phyloP scores from a whole-genome alignment of 495 filamentous ascomycete genomes.

The Astrothelium macrocarpum region DNA sequence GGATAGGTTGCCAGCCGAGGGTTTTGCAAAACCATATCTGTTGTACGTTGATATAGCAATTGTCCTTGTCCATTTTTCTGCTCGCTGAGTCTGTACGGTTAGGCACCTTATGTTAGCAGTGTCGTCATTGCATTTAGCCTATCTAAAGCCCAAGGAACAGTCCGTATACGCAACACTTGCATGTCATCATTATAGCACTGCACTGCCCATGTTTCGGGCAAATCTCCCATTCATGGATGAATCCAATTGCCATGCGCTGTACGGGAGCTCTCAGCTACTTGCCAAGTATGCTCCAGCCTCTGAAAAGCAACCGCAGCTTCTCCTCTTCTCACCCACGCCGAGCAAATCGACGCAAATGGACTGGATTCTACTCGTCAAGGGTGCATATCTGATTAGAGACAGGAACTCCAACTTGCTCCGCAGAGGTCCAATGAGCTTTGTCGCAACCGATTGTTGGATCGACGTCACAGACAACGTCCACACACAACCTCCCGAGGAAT shows the following conservation, averaged over 20 bases:
- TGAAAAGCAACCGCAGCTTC: not conserved
- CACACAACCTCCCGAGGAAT: not conserved
- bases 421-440: not conserved
- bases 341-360: not conserved
- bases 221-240: not conserved
- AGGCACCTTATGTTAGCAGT: not conserved
- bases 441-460: not conserved
- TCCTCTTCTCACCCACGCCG: not conserved
- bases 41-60: not conserved
- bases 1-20: not conserved
- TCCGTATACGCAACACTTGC: not conserved
- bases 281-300: not conserved
- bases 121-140: not conserved
- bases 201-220: not conserved
- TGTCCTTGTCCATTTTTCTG: not conserved
- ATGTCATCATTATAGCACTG: not conserved
- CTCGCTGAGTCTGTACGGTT: not conserved
- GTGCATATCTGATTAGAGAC: not conserved
- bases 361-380: not conserved
- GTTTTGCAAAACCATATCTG: slow-evolving; percentile 1
- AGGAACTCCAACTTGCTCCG: not conserved
- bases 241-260: not conserved
- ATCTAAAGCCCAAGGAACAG: not conserved
- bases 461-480: not conserved
- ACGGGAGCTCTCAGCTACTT: slow-evolving; percentile 1